These are phyloP conservation scores for Magnolia kwangsiensis DNA, from an alignment of 164 flowering plant genomes.

Conservation along the genomic window DNA sequence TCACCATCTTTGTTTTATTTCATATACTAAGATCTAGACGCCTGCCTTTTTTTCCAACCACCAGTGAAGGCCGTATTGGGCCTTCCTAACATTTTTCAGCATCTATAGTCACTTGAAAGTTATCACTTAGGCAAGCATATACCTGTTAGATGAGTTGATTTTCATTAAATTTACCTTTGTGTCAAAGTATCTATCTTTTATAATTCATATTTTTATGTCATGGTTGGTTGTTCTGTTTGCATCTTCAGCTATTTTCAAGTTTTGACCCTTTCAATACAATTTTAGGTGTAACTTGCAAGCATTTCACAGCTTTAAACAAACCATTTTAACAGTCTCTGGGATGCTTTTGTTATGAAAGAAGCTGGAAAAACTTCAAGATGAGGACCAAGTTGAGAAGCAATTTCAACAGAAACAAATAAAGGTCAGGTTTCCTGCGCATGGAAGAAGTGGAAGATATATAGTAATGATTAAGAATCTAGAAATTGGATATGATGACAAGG, in stretches of 20 bases:
- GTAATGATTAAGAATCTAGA: conserved; percentile 58
- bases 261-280: background rate
- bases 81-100: too few species aligned
- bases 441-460: conserved; percentile 79
- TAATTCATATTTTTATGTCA: too few species aligned
- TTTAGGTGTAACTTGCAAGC: background rate
- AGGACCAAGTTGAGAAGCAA: conserved; percentile 88
- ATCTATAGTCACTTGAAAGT: too few species aligned
- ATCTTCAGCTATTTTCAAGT: too few species aligned
- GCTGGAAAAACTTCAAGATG: conserved; percentile 85
- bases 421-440: conserved; percentile 93
- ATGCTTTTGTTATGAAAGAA: conserved; percentile 47
- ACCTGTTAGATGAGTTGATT: too few species aligned
- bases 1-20: background rate
- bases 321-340: background rate
- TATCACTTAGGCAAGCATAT: too few species aligned
- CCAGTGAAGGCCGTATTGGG: too few species aligned
- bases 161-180: too few species aligned
- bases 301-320: background rate
- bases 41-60: background rate
- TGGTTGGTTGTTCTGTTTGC: too few species aligned
- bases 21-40: background rate
- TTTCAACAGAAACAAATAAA: conserved; percentile 91
- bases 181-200: too few species aligned
- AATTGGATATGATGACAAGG: conserved; percentile 21